Evolutionary conservation across 2,329 filamentous ascomycete species (phyloP).

Genomic region (Nemania sp.): DNA sequence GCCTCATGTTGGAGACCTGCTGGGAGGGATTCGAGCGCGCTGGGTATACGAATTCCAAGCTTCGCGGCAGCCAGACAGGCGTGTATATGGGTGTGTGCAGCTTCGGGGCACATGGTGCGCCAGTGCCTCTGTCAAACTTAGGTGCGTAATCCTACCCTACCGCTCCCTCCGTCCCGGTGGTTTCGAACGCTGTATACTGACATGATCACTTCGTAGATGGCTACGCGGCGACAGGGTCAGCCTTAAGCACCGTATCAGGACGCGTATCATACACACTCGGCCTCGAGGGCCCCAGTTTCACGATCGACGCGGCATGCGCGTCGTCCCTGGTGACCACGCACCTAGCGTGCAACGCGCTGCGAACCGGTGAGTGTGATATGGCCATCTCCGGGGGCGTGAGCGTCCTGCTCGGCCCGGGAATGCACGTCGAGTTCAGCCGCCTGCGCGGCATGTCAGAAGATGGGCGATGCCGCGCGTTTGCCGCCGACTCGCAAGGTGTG

Average conservation of each 20-base stretch:
- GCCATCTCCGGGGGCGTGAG: constrained; percentile 28
- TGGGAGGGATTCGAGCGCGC: constrained; percentile 37
- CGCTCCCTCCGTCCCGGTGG: too few species aligned
- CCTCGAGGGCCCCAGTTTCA: constrained; percentile 34
- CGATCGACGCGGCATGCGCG: constrained; percentile 35
- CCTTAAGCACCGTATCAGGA: too few species aligned
- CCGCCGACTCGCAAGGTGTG: constrained; percentile 26
- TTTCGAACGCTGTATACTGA: too few species aligned
- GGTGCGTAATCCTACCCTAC: too few species aligned
- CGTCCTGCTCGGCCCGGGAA: constrained; percentile 27
- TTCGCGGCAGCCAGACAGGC: constrained; percentile 33
- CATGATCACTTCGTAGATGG: too few species aligned
- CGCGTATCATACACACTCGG: constrained; percentile 33
- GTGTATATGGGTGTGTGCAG: constrained; percentile 35
- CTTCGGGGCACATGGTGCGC: too few species aligned
- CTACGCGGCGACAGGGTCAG: too few species aligned
- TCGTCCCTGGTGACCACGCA: constrained; percentile 31
- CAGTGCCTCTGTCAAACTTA: too few species aligned
- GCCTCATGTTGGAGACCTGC: constrained; percentile 33
- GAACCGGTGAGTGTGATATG: constrained; percentile 29
- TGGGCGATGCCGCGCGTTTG: constrained; percentile 28
- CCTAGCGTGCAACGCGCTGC: constrained; percentile 29
- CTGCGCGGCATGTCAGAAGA: constrained; percentile 27
- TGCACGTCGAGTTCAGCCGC: constrained; percentile 29
- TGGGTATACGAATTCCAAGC: constrained; percentile 31